Evolutionary conservation across 2,329 filamentous ascomycete species (phyloP), one percentile per base, ranked within the genome.

Genomic region (Microsporum audouinii): DNA sequence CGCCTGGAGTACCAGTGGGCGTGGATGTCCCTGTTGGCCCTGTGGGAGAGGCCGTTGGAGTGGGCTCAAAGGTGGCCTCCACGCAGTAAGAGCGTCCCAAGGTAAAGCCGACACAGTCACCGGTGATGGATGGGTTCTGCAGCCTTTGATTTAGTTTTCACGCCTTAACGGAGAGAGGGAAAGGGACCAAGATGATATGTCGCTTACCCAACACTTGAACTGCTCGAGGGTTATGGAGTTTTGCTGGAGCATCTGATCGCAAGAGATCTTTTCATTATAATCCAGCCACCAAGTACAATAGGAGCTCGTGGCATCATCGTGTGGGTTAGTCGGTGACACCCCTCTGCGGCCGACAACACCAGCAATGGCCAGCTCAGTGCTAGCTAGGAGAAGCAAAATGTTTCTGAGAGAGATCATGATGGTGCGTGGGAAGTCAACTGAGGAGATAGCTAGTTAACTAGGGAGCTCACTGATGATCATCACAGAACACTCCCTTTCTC

Each of bases 231-330:
- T 49, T n/a, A 59, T 34, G 34, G 17, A 29, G 38, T 49, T 31
- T 23, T 12, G 33, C 57, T 33, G 7, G 4, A 49, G 33, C 8
- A 56, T 10, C 7, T 60, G 38, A 5, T 33, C 14, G 33, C 59
- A 60, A 17, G 23, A 34, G n/a, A 31, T 3, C 3, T n/a, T n/a
- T 3, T 49, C 59, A 41, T 60, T 39, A 43, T 60, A 57, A 49
- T 60, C 49, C 8, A 38, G 8, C 59, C 59, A 61, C 59, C 59
- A 61, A 3, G 27, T 45, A 29, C 59, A 61, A 17, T 61, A 33
- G 5, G 17, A 31, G 8, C 38, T 47, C 4, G 59, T 57, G 17
- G 33, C 56, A 8, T 57, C 33, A 31, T 61, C 59, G 6, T 60
- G 33, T 5, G 58, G 39, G 31, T 34, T 47, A 8, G 58, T 51